phyloP scores from a whole-genome alignment of 129 eudicot genomes.

The Sambucus nigra region DNA sequence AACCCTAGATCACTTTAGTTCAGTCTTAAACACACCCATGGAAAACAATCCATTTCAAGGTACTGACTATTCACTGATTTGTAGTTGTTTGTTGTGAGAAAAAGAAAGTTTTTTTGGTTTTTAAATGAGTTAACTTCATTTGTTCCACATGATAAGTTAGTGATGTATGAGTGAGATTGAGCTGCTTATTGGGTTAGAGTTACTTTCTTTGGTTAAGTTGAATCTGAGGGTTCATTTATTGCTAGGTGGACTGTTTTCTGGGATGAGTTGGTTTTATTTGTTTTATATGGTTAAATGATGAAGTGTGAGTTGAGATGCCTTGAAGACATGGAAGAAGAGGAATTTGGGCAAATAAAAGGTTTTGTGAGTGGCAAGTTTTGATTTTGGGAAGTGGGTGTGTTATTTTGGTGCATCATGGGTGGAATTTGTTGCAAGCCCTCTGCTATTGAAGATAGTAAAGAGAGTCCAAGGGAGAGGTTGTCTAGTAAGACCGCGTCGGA shows the following conservation, averaged over 20 bases:
- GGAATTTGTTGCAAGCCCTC: slow-evolving; percentile 74
- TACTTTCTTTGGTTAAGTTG: slow-evolving; percentile 6
- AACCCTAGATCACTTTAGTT: slow-evolving; percentile 22
- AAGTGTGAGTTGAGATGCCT: slow-evolving; percentile 7
- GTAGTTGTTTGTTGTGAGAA: not conserved
- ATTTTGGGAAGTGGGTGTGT: slow-evolving; percentile 26
- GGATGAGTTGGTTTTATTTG: slow-evolving; percentile 1
- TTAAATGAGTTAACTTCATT: slow-evolving; percentile 4
- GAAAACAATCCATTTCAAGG: slow-evolving; percentile 30
- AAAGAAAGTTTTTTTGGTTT: slow-evolving; percentile 1
- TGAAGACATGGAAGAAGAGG: slow-evolving; percentile 19
- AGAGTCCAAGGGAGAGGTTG: slow-evolving; percentile 62
- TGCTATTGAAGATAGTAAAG: slow-evolving; percentile 61
- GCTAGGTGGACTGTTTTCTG: too few species aligned
- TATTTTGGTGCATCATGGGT: slow-evolving; percentile 48
- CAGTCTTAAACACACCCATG: slow-evolving; percentile 16
- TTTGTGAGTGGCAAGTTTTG: slow-evolving; percentile 3
- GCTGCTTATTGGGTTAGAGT: slow-evolving; percentile 11
- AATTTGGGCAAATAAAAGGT: not conserved
- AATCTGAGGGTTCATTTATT: slow-evolving; percentile 3
- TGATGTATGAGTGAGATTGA: slow-evolving; percentile 6
- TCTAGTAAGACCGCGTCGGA: slow-evolving; percentile 43
- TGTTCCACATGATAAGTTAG: not conserved
- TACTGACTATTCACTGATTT: slow-evolving; percentile 7
- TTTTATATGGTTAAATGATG: not conserved